Evolutionary conservation across 2,329 filamentous ascomycete genomes (phyloP), one percentile per base, ranked within the genome.

Genomic region (Hypoxylon sp.): DNA sequence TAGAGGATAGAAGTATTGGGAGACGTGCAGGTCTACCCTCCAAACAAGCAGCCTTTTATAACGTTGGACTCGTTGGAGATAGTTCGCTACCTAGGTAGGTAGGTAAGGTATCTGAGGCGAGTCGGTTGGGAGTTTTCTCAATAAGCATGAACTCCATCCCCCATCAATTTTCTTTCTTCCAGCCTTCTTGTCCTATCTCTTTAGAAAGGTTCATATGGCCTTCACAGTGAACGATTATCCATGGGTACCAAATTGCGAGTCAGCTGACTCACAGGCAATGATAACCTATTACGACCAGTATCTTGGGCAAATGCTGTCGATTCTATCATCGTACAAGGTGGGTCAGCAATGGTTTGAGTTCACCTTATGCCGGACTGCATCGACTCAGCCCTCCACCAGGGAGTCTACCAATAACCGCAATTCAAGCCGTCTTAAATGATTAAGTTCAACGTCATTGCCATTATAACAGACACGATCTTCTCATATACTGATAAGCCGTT

Each of bases 321-420:
- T 32, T 16, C 37, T 57, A 39, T 47, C 11, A 27, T 46, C 19
- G 25, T 32, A 19, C 23, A 19, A 32, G 19, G 25, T 48, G 51
- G 25, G 11, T 43, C 29, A 48, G 23, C 16, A 37, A 48, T 11
- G 4, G n/a, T 48, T 37, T 37, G 9, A n/a, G 43, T 27, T 53
- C 19, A 12, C 5, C 14, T 58, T 21, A 30, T 29, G 27, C 34
- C 53, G 12, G 48, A 54, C 27, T 32, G 27, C 23, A 41, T 58
- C 14, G 23, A 43, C 39, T 41, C 6, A 7, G 48, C 54, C 32
- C 27, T 58, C 27, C 34, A 50, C 16, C 29, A 41, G 8, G 12
- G 29, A 39, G 54, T 58, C 27, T 48, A 19, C 32, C 29, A 30
- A 50, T 41, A 30, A n/a, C 45, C 32, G 29, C 43, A n/a, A n/a